Conservation (phyloP, 495 filamentous ascomycete genomes). For the Aspergillus ellipticus region DNA sequence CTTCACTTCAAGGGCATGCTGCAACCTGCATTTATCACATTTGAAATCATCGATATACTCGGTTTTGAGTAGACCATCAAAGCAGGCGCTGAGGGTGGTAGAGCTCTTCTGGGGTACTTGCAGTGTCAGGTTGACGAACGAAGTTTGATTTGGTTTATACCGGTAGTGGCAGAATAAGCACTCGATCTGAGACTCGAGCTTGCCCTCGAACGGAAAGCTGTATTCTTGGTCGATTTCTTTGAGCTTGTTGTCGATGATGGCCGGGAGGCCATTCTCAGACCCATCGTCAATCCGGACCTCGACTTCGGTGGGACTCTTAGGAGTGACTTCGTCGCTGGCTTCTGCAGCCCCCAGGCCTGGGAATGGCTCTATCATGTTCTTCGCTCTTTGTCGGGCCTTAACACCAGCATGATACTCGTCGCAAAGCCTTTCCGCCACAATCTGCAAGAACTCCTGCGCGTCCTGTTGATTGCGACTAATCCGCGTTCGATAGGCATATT, state of each 20-base stretch:
- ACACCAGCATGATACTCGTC: constrained; percentile 89
- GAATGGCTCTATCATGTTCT: constrained; percentile 17
- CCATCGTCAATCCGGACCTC: constrained; percentile 44
- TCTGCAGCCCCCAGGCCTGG: constrained; percentile 15
- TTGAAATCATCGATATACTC: constrained; percentile 96
- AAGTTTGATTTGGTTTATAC: constrained; percentile 74
- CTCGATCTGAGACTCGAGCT: constrained; percentile 86
- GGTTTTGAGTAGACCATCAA: constrained; percentile 89
- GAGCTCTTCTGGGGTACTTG: constrained; percentile 78
- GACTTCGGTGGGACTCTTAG: constrained; percentile 28
- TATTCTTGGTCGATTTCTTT: constrained; percentile 54
- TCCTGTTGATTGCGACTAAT: constrained; percentile 96
- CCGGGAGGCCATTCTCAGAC: constrained; percentile 34
- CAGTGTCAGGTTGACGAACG: constrained; percentile 88
- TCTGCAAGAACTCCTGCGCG: constrained; percentile 96
- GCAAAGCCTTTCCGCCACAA: constrained; percentile 84
- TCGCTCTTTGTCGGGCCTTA: constrained; percentile 55
- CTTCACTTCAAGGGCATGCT: constrained; percentile 62
- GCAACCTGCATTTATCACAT: constrained; percentile 87
- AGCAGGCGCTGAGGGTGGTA: constrained; percentile 68
- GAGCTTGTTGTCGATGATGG: constrained; percentile 42
- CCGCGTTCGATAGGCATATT: constrained; percentile 79
- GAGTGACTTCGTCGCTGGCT: constrained; percentile 11
- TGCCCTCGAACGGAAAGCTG: constrained; percentile 83
- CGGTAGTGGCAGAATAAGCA: constrained; percentile 86